Evolutionary conservation across 257 asterid genomes (phyloP).

Genomic region (Scutellaria barbata): DNA sequence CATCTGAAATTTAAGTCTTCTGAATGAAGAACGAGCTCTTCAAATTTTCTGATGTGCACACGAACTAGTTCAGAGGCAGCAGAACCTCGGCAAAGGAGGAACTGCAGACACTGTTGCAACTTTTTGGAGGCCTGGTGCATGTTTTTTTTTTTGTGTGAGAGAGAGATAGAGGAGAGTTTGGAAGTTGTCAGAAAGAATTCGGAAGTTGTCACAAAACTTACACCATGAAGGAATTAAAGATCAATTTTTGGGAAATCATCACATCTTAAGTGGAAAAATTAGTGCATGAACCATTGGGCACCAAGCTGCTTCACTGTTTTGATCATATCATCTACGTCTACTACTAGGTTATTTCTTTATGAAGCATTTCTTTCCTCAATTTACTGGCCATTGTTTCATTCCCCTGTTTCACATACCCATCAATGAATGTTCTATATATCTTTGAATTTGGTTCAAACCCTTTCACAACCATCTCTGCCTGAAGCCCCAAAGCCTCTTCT

Average conservation of each 20-base stretch:
- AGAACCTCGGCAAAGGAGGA: conserved; percentile 53
- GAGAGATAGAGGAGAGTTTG: no score
- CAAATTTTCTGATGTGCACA: no score
- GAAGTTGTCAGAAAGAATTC: not conserved
- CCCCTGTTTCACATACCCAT: conserved; percentile 63
- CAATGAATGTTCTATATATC: conserved; percentile 62
- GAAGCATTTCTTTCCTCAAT: conserved; percentile 63
- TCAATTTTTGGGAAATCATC: not conserved
- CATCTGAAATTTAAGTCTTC: no score
- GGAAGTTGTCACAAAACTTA: conserved; percentile 5
- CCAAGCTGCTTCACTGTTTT: not conserved
- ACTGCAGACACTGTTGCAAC: conserved; percentile 57
- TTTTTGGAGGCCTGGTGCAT: conserved; percentile 37
- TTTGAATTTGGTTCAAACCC: conserved; percentile 65
- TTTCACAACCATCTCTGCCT: conserved; percentile 76
- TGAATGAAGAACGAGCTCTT: no score
- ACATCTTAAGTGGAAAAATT: not conserved
- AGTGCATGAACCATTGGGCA: not conserved
- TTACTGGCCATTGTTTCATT: conserved; percentile 50
- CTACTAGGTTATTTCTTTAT: conserved; percentile 28
- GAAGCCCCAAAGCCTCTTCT: conserved; percentile 73
- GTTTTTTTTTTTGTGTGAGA: not conserved
- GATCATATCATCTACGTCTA: conserved; percentile 18
- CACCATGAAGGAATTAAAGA: not conserved
- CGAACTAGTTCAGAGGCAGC: conserved; percentile 35